Percentiles rank a stretch among this genome's conserved stretches.
These are phyloP conservation scores for Amanita jacksonii DNA, from an alignment of 768 basidiomycete genomes.

Conservation along the genomic window DNA sequence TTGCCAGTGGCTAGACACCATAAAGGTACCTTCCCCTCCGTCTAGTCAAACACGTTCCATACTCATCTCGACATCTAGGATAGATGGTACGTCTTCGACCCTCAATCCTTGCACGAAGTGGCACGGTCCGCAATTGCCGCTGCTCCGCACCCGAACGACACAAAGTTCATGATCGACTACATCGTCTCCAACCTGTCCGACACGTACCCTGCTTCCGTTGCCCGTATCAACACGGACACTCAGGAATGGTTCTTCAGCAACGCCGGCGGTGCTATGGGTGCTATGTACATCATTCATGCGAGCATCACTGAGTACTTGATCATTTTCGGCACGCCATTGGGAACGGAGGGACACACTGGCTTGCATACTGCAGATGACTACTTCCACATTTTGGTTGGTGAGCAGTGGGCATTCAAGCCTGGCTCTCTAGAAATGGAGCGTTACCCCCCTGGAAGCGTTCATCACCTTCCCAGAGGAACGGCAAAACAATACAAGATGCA, in stretches of 20 bases:
- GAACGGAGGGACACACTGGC: constrained; percentile 94
- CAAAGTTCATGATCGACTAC: constrained; percentile 65
- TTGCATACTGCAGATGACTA: constrained; percentile 96
- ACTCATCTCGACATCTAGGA: constrained; percentile 32
- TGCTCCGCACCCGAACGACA: constrained; percentile 43
- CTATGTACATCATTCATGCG: constrained; percentile 97
- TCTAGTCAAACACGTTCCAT: no score
- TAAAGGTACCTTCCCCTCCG: constrained; percentile 39
- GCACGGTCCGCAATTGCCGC: constrained; percentile 63
- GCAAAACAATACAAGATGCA: constrained; percentile 99
- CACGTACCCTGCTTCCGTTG: constrained; percentile 53
- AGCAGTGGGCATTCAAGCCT: constrained; percentile 88
- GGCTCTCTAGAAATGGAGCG: constrained; percentile 79
- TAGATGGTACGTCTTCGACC: constrained; percentile 84
- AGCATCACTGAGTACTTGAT: constrained; percentile 95
- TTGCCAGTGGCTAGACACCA: constrained; percentile 46
- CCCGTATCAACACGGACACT: constrained; percentile 45
- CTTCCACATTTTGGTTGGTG: constrained; percentile 90
- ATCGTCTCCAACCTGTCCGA: constrained; percentile 73
- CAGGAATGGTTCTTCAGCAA: constrained; percentile 95
- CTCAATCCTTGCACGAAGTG: constrained; percentile 59
- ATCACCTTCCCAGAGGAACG: constrained; percentile 72
- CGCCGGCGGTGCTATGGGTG: constrained; percentile 96
- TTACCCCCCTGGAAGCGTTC: constrained; percentile 78
- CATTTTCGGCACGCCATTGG: constrained; percentile 92